Conservation (phyloP, 306 rosid genomes). For the Hippophae gyantsensis region DNA sequence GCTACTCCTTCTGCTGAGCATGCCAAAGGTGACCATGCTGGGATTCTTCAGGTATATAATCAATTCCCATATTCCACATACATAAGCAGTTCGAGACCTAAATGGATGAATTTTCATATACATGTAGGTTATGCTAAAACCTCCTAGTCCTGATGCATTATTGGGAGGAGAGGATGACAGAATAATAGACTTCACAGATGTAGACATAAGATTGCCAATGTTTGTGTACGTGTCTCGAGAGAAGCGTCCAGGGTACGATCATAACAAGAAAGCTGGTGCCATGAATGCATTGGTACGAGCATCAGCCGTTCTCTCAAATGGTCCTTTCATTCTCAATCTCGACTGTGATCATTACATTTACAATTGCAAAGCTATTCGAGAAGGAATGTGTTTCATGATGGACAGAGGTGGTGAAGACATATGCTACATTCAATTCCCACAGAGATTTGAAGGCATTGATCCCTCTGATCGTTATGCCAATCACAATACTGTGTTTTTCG, state of each 20-base stretch:
- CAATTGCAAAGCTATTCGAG: slow-evolving; percentile 83
- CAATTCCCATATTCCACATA: no score
- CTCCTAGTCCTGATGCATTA: slow-evolving; percentile 36
- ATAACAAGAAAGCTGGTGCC: slow-evolving; percentile 95
- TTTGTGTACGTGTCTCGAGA: slow-evolving; percentile 82
- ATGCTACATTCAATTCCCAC: slow-evolving; percentile 92
- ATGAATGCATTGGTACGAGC: slow-evolving; percentile 78
- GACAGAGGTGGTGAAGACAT: slow-evolving; percentile 68
- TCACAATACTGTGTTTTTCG: slow-evolving; percentile 83
- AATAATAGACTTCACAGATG: slow-evolving; percentile 47
- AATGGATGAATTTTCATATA: background rate
- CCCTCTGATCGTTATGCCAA: slow-evolving; percentile 90
- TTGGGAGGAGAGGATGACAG: slow-evolving; percentile 36
- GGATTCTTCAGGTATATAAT: slow-evolving; percentile 72
- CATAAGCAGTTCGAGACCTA: background rate
- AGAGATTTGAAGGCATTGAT: slow-evolving; percentile 91
- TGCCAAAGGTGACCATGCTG: slow-evolving; percentile 73
- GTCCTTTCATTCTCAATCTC: slow-evolving; percentile 84
- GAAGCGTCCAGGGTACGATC: slow-evolving; percentile 82
- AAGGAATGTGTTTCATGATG: slow-evolving; percentile 95
- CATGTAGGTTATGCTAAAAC: slow-evolving; percentile 43
- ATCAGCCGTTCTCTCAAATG: slow-evolving; percentile 80
- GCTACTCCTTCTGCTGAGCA: slow-evolving; percentile 31
- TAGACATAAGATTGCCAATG: slow-evolving; percentile 70
- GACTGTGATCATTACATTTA: slow-evolving; percentile 82